Base-by-base conservation (phyloP, 2,329 filamentous ascomycete species). In the Nannizziopsis barbatae region DNA sequence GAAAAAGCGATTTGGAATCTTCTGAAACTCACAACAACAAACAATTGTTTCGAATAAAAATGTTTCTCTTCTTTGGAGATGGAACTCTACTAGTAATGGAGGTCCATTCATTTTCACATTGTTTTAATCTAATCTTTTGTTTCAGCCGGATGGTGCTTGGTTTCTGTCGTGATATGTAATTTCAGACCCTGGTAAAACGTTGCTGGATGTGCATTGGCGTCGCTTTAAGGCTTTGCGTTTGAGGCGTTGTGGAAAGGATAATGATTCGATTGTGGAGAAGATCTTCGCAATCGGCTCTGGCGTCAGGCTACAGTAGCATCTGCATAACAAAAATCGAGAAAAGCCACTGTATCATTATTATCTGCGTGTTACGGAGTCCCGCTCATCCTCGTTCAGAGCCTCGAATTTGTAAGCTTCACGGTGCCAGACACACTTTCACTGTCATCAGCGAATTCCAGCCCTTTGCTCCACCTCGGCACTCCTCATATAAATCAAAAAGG, bases 1-100 rank as follows among this genome's bases (percentile, higher is more conserved):
- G 50, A 55, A 58, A 43, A 57, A 58, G 42, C 53, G 57, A 44
- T 50, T 56, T 47, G 52, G 52, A 33, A 54, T 56, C 38, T 47
- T 53, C 50, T 56, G 49, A 45, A 42, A 47, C 38, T 35, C 8
- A 22, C 9, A 8, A n/a, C 27, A 12, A 46, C 17, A 9, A 36
- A 8, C 45, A 35, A n/a, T 30, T 47, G 38, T 47, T 41, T 40
- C 27, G n/a, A 11, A 37, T 37, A 17, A 17, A 15, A 6, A 11
- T 14, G 3, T 45, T 31, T 17, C 30, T 9, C 32, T 42, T 20
- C 9, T 14, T 14, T 14, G 33, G 8, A 36, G 10, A 12, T 15
- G 33, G 33, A 27, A 27, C 22, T 27, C 4, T 27, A 7, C 7
- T 27, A 27, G 22, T 7, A 27, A 3, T 27, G 22, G 22, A 27